phyloP scores from a whole-genome alignment of 306 rosid genomes.

The Canavalia ensiformis region DNA sequence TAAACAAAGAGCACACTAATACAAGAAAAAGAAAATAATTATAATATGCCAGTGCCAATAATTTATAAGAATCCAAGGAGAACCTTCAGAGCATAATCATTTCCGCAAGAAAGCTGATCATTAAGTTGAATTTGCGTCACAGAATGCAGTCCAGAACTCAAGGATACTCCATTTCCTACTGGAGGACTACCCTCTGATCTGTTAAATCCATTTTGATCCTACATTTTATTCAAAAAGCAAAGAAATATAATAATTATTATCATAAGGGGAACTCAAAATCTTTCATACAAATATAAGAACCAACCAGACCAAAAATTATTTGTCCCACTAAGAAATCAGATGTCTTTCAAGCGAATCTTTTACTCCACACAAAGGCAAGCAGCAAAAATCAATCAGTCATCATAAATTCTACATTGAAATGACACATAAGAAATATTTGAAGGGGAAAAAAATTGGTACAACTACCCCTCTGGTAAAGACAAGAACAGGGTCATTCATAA shows the following conservation, averaged over 20 bases:
- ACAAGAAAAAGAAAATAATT: not conserved
- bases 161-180: slow-evolving; percentile 50
- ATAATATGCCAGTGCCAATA: not conserved
- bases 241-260: slow-evolving; percentile 28
- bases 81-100: slow-evolving; percentile 76
- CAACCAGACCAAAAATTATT: slow-evolving; percentile 37
- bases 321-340: slow-evolving; percentile 25
- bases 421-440: not conserved
- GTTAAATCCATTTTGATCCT: slow-evolving; percentile 60
- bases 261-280: not conserved
- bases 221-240: slow-evolving; percentile 40
- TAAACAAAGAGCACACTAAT: not conserved
- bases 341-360: slow-evolving; percentile 17
- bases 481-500: slow-evolving; percentile 3
- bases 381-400: slow-evolving; percentile 12
- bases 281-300: not conserved
- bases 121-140: slow-evolving; percentile 53
- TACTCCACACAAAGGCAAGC: slow-evolving; percentile 29
- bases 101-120: slow-evolving; percentile 56
- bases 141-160: slow-evolving; percentile 51
- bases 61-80: slow-evolving; percentile 30
- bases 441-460: not conserved
- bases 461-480: not conserved
- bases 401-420: not conserved
- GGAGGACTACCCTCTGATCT: slow-evolving; percentile 46